These are phyloP conservation scores for Hypocrella siamensis DNA, from an alignment of 2,329 filamentous ascomycete genomes.

Conservation along the genomic window DNA sequence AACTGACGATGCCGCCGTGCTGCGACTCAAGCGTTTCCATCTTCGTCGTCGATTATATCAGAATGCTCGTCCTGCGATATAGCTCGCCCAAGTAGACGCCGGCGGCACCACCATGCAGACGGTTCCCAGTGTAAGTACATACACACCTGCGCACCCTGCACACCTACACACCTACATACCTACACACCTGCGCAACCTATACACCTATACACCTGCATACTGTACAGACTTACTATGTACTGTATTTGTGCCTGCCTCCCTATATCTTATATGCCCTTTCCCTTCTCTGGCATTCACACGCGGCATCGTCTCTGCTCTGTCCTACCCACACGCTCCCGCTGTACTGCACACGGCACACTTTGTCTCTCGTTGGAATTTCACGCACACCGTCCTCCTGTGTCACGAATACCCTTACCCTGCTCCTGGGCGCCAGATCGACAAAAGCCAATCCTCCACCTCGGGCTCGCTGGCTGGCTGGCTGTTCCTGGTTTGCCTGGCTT, in stretches of 20 bases:
- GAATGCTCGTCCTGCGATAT: constrained; percentile 19
- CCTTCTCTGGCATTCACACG: not conserved
- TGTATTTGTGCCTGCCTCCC: no score
- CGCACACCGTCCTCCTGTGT: not conserved
- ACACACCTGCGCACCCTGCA: no score
- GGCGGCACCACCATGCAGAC: constrained; percentile 33
- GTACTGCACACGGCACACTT: constrained; percentile 1
- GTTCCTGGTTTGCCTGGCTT: no score
- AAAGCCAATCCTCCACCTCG: constrained; percentile 1
- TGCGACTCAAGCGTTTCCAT: constrained; percentile 1
- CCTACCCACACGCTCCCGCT: constrained; percentile 1
- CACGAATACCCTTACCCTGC: no score
- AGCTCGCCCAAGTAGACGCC: constrained; percentile 20
- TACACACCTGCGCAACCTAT: no score
- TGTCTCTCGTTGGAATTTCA: not conserved
- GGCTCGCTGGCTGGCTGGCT: no score
- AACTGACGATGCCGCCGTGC: constrained; percentile 6
- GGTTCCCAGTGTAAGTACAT: constrained; percentile 35
- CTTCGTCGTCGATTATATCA: constrained; percentile 12
- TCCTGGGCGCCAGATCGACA: constrained; percentile 1
- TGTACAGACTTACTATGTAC: no score
- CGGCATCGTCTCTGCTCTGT: no score
- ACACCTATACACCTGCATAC: no score
- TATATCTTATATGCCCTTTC: not conserved
- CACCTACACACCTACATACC: no score